A percentile compares a stretch with the other conserved stretches of the same genome.
Conservation (phyloP, 2,329 filamentous ascomycete genomes). For the Hirsutella rhossiliensis region DNA sequence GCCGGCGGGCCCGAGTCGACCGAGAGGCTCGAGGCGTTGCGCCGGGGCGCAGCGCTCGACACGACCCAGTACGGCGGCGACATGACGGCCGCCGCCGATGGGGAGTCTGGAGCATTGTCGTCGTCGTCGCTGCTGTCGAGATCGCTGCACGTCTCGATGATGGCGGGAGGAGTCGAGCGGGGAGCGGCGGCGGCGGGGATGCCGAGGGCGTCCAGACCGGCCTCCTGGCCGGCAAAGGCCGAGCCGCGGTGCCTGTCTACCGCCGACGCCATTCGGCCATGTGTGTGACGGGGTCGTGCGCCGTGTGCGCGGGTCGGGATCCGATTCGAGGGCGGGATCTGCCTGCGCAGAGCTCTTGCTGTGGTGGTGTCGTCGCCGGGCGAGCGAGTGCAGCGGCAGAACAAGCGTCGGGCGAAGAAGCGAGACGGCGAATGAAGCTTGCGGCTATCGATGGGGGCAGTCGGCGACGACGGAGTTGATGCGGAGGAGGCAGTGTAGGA, state of each 20-base stretch:
- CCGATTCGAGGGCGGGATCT: no score
- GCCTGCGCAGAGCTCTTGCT: no score
- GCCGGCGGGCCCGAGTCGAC: conserved; percentile 33
- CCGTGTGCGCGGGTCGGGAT: no score
- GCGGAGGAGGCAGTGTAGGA: no score
- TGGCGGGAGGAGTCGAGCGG: neutral
- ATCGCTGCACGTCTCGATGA: neutral
- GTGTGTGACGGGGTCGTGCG: conserved; percentile 3
- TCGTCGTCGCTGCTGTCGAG: neutral
- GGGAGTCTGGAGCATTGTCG: neutral
- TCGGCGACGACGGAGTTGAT: no score
- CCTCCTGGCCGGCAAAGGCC: neutral
- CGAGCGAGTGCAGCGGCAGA: no score
- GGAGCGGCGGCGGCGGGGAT: neutral
- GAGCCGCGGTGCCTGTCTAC: conserved; percentile 3
- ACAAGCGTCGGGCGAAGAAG: no score
- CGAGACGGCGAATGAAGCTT: no score
- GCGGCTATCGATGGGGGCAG: no score
- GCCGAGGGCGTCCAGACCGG: neutral
- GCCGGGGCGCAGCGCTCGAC: conserved; percentile 18
- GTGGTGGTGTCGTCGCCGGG: no score
- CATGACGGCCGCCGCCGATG: conserved; percentile 14
- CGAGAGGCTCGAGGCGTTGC: conserved; percentile 31
- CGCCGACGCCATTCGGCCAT: conserved; percentile 22
- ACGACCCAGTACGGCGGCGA: conserved; percentile 34